These are phyloP conservation scores for Stipa capillata DNA, from an alignment of 176 grass and related monocot species.

Conservation along the genomic window DNA sequence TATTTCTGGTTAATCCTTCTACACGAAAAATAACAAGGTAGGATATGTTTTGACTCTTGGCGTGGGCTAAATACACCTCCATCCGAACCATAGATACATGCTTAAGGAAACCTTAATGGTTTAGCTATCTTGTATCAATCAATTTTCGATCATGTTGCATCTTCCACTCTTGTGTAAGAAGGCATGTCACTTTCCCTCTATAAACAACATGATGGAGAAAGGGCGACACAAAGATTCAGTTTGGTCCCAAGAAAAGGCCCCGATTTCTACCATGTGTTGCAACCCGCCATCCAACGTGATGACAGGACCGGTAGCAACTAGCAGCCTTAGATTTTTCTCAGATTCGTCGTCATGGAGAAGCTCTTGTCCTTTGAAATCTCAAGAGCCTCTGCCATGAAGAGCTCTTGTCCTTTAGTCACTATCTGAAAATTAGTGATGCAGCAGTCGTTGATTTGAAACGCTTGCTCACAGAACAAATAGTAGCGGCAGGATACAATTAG, in stretches of 20 bases:
- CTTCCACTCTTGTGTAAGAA: conserved; percentile 11
- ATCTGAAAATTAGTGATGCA: conserved; percentile 17
- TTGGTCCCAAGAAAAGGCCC: neutral
- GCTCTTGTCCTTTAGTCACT: too few species aligned
- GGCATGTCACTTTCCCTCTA: conserved; percentile 12
- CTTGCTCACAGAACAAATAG: neutral
- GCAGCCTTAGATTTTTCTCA: neutral
- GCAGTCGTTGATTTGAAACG: conserved; percentile 12
- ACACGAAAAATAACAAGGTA: too few species aligned
- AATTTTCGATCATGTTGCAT: conserved; percentile 3
- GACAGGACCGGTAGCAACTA: neutral
- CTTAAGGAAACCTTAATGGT: conserved; percentile 9
- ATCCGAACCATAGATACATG: too few species aligned
- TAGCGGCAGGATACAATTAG: neutral
- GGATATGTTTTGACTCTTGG: too few species aligned
- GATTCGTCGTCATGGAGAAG: conserved; percentile 12
- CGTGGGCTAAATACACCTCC: too few species aligned
- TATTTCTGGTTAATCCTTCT: too few species aligned
- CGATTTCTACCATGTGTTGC: neutral
- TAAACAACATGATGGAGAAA: conserved; percentile 31
- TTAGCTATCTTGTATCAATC: conserved; percentile 30
- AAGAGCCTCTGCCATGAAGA: too few species aligned
- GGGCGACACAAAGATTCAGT: neutral
- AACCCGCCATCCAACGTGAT: conserved; percentile 6
- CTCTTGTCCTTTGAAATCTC: conserved; percentile 6